Evolutionary conservation across 2,329 filamentous ascomycete species (phyloP), one percentile per base, ranked within the genome.

Genomic region (Penicillium brevicompactum): DNA sequence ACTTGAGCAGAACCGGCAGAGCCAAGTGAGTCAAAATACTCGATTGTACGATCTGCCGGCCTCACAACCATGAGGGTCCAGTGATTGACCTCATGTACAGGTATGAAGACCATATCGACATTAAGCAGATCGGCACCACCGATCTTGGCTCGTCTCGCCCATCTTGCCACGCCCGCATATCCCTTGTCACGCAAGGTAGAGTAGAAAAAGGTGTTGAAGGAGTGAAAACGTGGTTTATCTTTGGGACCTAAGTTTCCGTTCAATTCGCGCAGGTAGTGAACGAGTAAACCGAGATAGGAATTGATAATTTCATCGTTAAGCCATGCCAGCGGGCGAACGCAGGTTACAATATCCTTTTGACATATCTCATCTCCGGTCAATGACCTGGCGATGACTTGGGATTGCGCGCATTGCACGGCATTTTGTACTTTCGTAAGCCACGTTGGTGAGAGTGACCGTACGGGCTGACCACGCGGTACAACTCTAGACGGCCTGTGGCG

Each of bases 11-110:
- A 44, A 2, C 73, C 71, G 4, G 60, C 58, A 1, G 70, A 68
- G 3, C 74, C 72, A 31, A 81, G 59, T 4, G 75, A 78, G 64
- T 81, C 78, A 53, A 78, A 80, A 58, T 81, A 74, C 51, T 80
- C 78, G 50, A 81, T 78, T 1, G 72, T 75, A 40, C 71, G 71
- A 41, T 69, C 69, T 13, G 57, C 56, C 6, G 78, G 78, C n/a
- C 70, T 74, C 32, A 81, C 69, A 22, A 80, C 74, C 48, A 78
- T 67, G 11, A 81, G 64, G 4, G 78, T 80, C 79, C 79, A 81
- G 58, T 81, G 79, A n/a, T 62, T 57, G 18, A 63, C 65, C 49
- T 77, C 66, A 57, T 81, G 78, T 31, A 81, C 73, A 0, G 79
- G 79, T 16, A 81, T 71, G 57, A 79, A 80, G 18, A 81, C 71